Evolutionary conservation across 306 rosid genomes (phyloP).

Genomic region (Trichosanthes truncata): DNA sequence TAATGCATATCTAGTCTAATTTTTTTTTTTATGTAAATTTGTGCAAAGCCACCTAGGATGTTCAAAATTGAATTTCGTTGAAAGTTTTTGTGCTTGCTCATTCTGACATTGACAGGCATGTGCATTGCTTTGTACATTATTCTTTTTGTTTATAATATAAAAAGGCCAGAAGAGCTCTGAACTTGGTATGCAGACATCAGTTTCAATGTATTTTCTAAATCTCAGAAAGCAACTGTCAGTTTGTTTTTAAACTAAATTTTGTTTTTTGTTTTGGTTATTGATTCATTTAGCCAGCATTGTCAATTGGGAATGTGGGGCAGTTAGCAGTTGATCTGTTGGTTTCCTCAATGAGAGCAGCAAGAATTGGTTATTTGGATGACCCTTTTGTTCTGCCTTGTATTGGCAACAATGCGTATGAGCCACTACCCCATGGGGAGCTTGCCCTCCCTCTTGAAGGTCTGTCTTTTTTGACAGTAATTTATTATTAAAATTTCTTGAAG

Average conservation of each 20-base stretch:
- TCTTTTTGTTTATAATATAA: background rate
- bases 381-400: slow-evolving; percentile 79
- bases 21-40: background rate
- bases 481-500: background rate
- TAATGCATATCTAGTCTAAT: background rate
- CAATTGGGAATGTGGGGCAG: slow-evolving; percentile 92
- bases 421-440: slow-evolving; percentile 64
- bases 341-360: slow-evolving; percentile 51
- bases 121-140: background rate
- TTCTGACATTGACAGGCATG: background rate
- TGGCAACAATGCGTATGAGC: slow-evolving; percentile 88
- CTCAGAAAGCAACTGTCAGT: background rate
- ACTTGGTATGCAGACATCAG: background rate
- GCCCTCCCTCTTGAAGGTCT: slow-evolving; percentile 91
- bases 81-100: too few species aligned
- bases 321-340: slow-evolving; percentile 66
- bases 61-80: too few species aligned
- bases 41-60: background rate
- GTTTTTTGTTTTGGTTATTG: background rate
- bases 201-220: background rate
- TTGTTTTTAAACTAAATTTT: slow-evolving; percentile 7
- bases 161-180: background rate
- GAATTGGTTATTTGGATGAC: slow-evolving; percentile 73
- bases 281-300: slow-evolving; percentile 62
- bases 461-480: slow-evolving; percentile 4